phyloP scores from a whole-genome alignment of 2,329 filamentous ascomycete genomes.

The Colletotrichum neosansevieriae region DNA sequence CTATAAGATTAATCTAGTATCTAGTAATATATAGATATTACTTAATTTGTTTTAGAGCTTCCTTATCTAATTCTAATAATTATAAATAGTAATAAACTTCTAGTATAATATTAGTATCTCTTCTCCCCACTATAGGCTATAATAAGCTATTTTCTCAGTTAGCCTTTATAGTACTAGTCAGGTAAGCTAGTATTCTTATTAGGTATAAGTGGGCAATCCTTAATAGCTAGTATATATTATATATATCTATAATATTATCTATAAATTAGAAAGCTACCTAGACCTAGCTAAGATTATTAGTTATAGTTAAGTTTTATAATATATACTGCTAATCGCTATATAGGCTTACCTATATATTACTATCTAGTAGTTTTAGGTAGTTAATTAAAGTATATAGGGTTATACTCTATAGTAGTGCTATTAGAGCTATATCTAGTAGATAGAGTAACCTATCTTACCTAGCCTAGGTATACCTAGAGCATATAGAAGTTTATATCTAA shows the following conservation, averaged over 20 bases:
- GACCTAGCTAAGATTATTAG: not conserved
- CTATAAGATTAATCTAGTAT: not conserved
- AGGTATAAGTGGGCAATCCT: not conserved
- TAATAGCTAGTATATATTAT: not conserved
- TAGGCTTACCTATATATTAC: not conserved
- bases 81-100: not conserved
- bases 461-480: not conserved
- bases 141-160: not conserved
- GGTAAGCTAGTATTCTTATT: not conserved
- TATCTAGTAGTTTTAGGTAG: not conserved
- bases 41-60: not conserved
- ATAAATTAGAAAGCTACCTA: not conserved
- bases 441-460: not conserved
- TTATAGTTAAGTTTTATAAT: not conserved
- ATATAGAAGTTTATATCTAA: not conserved
- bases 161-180: not conserved
- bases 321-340: not conserved
- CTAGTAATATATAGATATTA: not conserved
- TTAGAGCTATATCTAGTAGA: not conserved
- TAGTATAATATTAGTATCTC: not conserved
- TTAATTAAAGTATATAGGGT: not conserved
- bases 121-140: not conserved
- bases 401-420: not conserved
- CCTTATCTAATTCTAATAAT: not conserved
- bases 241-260: not conserved